Evolutionary conservation across 176 grass and related monocot species (phyloP).

Genomic region (Pharus latifolius): DNA sequence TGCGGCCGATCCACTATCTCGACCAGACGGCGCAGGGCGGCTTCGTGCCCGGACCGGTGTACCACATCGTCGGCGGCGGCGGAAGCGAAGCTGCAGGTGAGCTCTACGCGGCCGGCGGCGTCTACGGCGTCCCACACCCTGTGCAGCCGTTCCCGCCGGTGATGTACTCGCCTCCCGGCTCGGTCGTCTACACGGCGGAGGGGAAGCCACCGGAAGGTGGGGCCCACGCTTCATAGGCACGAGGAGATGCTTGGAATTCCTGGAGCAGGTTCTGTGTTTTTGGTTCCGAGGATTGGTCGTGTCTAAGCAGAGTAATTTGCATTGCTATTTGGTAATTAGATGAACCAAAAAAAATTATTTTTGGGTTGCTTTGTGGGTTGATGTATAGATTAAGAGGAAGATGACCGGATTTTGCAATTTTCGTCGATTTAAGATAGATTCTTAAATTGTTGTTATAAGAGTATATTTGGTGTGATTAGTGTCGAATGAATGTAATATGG

Average conservation of each 20-base stretch:
- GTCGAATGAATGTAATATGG: slow-evolving; percentile 8
- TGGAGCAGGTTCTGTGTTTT: neutral
- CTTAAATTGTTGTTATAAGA: slow-evolving; percentile 8
- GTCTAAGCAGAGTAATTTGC: slow-evolving; percentile 18
- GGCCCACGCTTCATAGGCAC: slow-evolving; percentile 14
- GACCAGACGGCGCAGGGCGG: slow-evolving; percentile 18
- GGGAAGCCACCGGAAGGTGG: slow-evolving; percentile 22
- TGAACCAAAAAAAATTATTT: neutral
- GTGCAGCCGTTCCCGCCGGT: slow-evolving; percentile 31
- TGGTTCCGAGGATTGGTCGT: slow-evolving; percentile 13
- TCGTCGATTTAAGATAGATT: slow-evolving; percentile 26
- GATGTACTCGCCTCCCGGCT: slow-evolving; percentile 16
- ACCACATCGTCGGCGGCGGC: slow-evolving; percentile 26
- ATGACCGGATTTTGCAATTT: slow-evolving; percentile 27
- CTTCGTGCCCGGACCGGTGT: slow-evolving; percentile 30
- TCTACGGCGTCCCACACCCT: slow-evolving; percentile 28
- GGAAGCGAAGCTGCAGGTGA: slow-evolving; percentile 19
- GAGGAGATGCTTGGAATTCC: neutral
- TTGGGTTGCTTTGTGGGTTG: slow-evolving; percentile 13
- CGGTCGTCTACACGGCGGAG: slow-evolving; percentile 11
- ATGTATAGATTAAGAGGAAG: slow-evolving; percentile 32
- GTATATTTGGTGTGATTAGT: slow-evolving; percentile 11
- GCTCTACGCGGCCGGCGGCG: slow-evolving; percentile 13
- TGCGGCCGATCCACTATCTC: slow-evolving; percentile 31
- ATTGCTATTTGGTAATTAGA: neutral